Evolutionary conservation across 1,139 yeast species (phyloP), one percentile per base, ranked within the genome.

Genomic region (Yamadazyma dendronema): DNA sequence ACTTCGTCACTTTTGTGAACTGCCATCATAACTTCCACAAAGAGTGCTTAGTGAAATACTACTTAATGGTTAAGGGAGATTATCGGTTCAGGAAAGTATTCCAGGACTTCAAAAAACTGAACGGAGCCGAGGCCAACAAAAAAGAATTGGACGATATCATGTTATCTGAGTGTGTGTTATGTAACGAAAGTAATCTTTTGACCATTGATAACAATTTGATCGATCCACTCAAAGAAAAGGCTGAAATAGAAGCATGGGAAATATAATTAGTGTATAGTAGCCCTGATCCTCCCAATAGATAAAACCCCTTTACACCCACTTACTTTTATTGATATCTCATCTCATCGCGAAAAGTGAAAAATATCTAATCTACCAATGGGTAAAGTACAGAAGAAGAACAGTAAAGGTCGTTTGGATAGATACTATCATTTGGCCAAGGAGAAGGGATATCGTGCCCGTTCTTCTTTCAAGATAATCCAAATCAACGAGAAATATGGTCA

Each of bases 341-440:
- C 48, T 37, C 46, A 39, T 41, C 48, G 33, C 43, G 28, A 17
- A n/a, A n/a, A n/a, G n/a, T n/a, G n/a, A 26, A 30, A 27, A 28
- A 8, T 31, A 27, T 21, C 9, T 28, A 11, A 24, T 30, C 17
- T 26, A 40, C 39, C 9, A 29, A 84, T 85, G 95, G 97, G 96
- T 65, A 89, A 83, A 65, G 81, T 92, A 32, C 97, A 92, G 59
- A 92, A 92, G 79, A 92, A 92, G 69, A 84, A 87, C 61, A 88
- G 96, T 64, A 92, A 92, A 75, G 98, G 98, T 73, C 97, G 98
- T 81, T 83, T 92, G 63, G 98, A 92, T 72, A 84, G 92, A 54
- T 92, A 92, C 83, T 92, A 92, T 64, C 85, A 79, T 62, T 78
- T 92, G 35, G 98, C 98, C 28, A 92, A 92, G 60, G 98, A 92